Percentiles rank a stretch among this genome's conserved stretches.
phyloP scores from a whole-genome alignment of 2,329 filamentous ascomycete genomes.

The Coleophoma eucalyptorum region DNA sequence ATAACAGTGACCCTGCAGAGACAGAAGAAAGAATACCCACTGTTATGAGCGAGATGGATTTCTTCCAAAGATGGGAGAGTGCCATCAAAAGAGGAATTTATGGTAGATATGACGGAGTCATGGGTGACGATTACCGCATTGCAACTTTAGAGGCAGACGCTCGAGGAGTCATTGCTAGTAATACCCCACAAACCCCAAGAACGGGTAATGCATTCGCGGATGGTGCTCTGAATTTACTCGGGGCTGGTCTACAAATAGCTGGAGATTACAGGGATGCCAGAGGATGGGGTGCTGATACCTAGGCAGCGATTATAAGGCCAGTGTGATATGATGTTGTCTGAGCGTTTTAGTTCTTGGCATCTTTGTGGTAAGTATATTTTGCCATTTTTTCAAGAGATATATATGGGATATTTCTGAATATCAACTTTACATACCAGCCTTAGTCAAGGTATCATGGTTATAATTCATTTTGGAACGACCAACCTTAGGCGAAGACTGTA shows the following conservation, averaged over 20 bases:
- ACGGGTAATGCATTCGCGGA: slow-evolving; percentile 37
- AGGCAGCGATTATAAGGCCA: too few species aligned
- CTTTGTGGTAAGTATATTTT: too few species aligned
- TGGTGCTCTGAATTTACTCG: slow-evolving; percentile 36
- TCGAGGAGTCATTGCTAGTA: slow-evolving; percentile 9
- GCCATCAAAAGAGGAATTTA: slow-evolving; percentile 57
- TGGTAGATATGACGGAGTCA: slow-evolving; percentile 32
- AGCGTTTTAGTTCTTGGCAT: too few species aligned
- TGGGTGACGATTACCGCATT: slow-evolving; percentile 28
- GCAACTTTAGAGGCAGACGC: slow-evolving; percentile 8
- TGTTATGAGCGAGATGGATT: slow-evolving; percentile 43
- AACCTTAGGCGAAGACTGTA: too few species aligned
- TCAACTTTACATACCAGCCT: too few species aligned
- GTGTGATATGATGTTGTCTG: too few species aligned
- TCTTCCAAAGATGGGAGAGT: slow-evolving; percentile 59
- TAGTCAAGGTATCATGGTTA: too few species aligned
- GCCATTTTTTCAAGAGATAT: too few species aligned
- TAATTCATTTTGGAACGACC: too few species aligned
- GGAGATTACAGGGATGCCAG: slow-evolving; percentile 12
- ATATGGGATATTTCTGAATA: too few species aligned
- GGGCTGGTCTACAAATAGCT: slow-evolving; percentile 33
- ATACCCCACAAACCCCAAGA: slow-evolving; percentile 8
- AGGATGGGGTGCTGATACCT: slow-evolving; percentile 23
- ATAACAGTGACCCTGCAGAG: slow-evolving; percentile 15
- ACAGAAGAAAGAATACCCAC: slow-evolving; percentile 10